Evolutionary conservation across 1,284 basidiomycete species (phyloP), one percentile per base, ranked within the genome.

Genomic region (Gymnopus androsaceus): DNA sequence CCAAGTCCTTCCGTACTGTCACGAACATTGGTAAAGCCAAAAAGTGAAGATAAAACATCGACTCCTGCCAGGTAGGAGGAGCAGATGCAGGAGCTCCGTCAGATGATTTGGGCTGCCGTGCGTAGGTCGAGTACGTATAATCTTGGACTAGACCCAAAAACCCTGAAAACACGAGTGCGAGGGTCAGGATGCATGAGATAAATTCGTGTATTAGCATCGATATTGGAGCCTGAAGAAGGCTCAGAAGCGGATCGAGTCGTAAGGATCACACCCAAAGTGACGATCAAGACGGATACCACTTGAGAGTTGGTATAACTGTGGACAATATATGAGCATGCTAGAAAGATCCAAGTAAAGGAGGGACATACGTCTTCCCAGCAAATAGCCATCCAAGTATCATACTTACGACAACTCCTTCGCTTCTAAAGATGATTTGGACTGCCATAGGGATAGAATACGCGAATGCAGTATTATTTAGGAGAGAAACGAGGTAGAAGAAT

Each of bases 371-470:
- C 66, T 83, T 87, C 3, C 80, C 76, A 1, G 75, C 76, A 14
- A 92, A 60, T 1, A 85, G 48, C 77, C 81, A 87, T 0, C 91
- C 92, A 55, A 94, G 75, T 8, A 88, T 40, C 82, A 94, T 85
- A 64, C 87, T 91, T 45, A 92, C 72, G n/a, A 90, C 80, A 65
- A 93, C 72, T n/a, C 94, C 95, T 1, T 92, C 94, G 63, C 91
- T 94, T 34, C 95, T 80, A 67, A 97, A 98, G 56, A 98, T 92
- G 69, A 98, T 97, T 69, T 98, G 95, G 1, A 98, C 89, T 0
- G 92, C 76, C 84, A 97, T 92, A 14, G 95, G 94, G 56, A 97
- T 90, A 57, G 82, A 72, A 65, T 84, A 94, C 3, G 84, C 90
- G 68, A 98, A 97, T 1, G 94, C 95, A 21, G 83, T 84, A 72